Evolutionary conservation across 1,284 basidiomycete genomes (phyloP), one percentile per base, ranked within the genome.

Genomic region (Puccinia triticina): DNA sequence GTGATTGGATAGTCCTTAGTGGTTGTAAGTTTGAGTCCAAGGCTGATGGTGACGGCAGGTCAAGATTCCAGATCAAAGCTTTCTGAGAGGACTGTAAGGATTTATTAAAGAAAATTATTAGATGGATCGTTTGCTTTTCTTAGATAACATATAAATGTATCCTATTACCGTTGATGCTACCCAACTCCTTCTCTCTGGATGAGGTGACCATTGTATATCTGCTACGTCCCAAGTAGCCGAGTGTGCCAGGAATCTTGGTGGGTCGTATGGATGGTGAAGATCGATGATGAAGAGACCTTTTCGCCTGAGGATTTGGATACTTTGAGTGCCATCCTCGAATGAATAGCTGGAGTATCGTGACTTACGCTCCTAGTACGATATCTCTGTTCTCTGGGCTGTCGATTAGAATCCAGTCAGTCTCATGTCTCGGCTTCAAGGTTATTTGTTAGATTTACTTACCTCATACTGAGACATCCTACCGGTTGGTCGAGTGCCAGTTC

Each of bases 201-300:
- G 96, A 0, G 96, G 96, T 78, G 96, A 96, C 96, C 96, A 99
- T 86, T 99, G 96, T 2, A 96, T 86, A 83, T 88, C 96, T 8
- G 96, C 96, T 3, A 98, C 95, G 85, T 97, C 94, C 94, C 96
- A 98, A 12, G 93, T 94, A 2, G 95, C 95, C 16, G 94, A 93
- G 87, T 99, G 95, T 2, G 96, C 95, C 14, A 98, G 90, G 86
- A 94, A 98, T 66, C 96, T 91, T 21, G 97, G 96, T 0, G 95
- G 90, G 83, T 93, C 92, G 53, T 94, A 90, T 0, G 95, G 93
- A 37, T 93, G 91, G 83, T 95, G 92, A 11, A 99, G 89, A 88
- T 98, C 96, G 84, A 99, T 93, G 83, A 99, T 95, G 87, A 94
- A 98, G n/a, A 99, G 89, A 0, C 96, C 96, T 84, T 94, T 93